Evolutionary conservation across 768 basidiomycete genomes (phyloP), one percentile per base, ranked within the genome.

Genomic region (Leccinum boreale): DNA sequence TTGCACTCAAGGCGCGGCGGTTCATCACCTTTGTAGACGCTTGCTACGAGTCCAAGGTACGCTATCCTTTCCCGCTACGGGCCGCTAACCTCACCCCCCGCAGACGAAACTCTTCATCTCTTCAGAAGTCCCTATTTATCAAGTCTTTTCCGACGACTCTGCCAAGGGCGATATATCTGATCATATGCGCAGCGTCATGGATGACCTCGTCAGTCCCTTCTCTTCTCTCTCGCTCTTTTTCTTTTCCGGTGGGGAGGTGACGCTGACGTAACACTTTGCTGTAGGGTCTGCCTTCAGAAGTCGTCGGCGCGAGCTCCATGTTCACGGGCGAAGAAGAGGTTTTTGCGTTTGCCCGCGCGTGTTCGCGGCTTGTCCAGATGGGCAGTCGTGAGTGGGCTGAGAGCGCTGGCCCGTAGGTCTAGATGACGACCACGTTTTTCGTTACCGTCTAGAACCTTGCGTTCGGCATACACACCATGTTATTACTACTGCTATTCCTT

Each of bases 21-120:
- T 98, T 99, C 70, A 99, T 99, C 68, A 95, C 95, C 1, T 98
- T 98, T 70, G 88, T 99, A 65, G 97, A 99, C 77, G 92, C 94
- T 23, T 95, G 93, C 67, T 96, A 96, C 65, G 94, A 96, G 70
- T 94, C 86, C 78, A 91, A 88, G 80, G 88, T 86, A 66, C 9
- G 73, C 58, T 21, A 24, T 14, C 6, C 44, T 9, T n/a, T 31
- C 24, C 17, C 2, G 12, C 5, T 35, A 10, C 33, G 33, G 33
- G 33, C 10, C 33, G 33, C 46, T 31, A 8, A 19, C 39, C 49
- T 19, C 10, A 19, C 7, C 11, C 8, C 11, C 23, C 6, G 4
- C 64, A 93, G 89, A 95, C 93, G 3, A 93, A 92, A 69, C 79
- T 99, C 8, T 94, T 96, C 74, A 82, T 90, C 53, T 88, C 94